Evolutionary conservation across 441 rosid species (phyloP).

Genomic region (Metrosideros polymorpha): DNA sequence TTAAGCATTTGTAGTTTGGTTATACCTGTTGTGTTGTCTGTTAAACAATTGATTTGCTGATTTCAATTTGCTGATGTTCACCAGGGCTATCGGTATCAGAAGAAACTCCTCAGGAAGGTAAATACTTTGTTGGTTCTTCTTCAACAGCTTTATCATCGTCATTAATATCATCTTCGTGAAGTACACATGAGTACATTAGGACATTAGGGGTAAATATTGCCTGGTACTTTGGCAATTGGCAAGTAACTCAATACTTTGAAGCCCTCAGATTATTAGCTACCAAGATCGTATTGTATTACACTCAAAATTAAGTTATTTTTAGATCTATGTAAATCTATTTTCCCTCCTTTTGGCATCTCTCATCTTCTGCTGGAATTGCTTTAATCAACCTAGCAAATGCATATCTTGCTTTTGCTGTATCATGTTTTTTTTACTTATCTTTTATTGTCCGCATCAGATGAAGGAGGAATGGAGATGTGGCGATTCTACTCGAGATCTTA

Average conservation of each 20-base stretch:
- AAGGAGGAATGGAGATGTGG: conserved; percentile 22
- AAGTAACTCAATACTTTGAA: neutral
- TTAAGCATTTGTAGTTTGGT: conserved; percentile 5
- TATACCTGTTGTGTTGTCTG: neutral
- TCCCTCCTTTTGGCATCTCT: neutral
- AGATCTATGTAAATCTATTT: neutral
- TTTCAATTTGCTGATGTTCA: neutral
- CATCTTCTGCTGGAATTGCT: neutral
- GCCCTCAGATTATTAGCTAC: neutral
- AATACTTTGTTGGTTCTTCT: neutral
- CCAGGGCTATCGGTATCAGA: conserved; percentile 85
- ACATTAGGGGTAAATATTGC: neutral
- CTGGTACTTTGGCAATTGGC: neutral
- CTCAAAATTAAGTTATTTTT: neutral
- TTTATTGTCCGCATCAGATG: conserved; percentile 22
- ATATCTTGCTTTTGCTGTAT: neutral
- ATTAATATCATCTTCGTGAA: neutral
- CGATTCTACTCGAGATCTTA: conserved; percentile 12
- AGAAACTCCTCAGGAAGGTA: conserved; percentile 70
- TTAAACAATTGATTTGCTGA: conserved; percentile 1
- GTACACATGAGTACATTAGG: neutral
- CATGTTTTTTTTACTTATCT: neutral
- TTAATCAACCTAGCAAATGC: neutral
- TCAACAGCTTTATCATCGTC: neutral
- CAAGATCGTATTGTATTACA: neutral